phyloP scores from a whole-genome alignment of 495 filamentous ascomycete genomes.

The Aspergillus avenaceus region DNA sequence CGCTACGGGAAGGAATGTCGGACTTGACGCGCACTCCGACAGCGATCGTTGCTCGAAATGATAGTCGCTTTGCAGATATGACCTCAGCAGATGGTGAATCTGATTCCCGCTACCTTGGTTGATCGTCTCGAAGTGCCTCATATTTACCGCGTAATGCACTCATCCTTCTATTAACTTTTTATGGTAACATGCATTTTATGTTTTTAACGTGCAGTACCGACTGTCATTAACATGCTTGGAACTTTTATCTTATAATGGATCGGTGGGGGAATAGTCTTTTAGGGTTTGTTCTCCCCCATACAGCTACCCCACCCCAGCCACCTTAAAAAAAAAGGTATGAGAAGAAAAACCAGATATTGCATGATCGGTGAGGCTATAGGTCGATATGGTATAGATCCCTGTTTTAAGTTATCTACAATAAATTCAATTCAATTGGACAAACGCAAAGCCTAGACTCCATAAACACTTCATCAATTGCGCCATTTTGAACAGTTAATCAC shows the following conservation, averaged over 20 bases:
- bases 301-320: neutral
- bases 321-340: neutral
- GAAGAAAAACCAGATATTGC: neutral
- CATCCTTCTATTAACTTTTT: too few relatives aligned
- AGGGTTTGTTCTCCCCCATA: too few relatives aligned
- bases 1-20: neutral
- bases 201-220: too few relatives aligned
- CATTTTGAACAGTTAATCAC: neutral
- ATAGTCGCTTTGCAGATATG: neutral
- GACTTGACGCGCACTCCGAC: slow-evolving; percentile 14
- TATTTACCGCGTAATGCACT: too few relatives aligned
- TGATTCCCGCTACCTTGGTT: neutral
- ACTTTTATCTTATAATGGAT: too few relatives aligned
- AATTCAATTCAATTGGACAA: neutral
- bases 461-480: neutral
- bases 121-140: too few relatives aligned
- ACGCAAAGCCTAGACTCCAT: neutral
- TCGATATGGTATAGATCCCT: neutral
- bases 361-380: neutral
- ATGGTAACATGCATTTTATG: too few relatives aligned
- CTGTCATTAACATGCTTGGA: too few relatives aligned
- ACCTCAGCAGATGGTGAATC: slow-evolving; percentile 2
- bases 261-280: neutral
- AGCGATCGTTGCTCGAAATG: slow-evolving; percentile 15
- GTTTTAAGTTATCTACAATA: neutral